These are phyloP conservation scores for Pontederia paniculata DNA, from an alignment of 176 grass and related monocot species.

Conservation along the genomic window DNA sequence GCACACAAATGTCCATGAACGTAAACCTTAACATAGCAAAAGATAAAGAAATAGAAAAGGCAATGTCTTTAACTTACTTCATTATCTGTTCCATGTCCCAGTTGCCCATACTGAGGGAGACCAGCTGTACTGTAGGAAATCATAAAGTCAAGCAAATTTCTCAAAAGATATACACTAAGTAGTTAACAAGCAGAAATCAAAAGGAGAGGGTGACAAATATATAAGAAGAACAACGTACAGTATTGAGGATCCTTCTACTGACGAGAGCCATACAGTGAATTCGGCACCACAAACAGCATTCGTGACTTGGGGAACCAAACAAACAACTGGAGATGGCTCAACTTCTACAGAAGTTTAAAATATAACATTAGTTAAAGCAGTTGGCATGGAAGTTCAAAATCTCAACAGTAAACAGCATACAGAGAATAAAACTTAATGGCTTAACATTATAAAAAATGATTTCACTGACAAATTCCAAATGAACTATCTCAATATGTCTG, in stretches of 20 bases:
- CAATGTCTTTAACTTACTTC: slow-evolving; percentile 46
- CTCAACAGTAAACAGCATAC: no score
- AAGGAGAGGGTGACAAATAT: background rate
- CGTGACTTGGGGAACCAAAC: slow-evolving; percentile 65
- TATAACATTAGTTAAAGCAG: background rate
- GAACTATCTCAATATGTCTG: no score
- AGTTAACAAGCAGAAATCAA: slow-evolving; percentile 16
- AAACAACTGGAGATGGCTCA: slow-evolving; percentile 56
- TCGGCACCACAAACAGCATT: slow-evolving; percentile 69
- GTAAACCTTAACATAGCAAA: no score
- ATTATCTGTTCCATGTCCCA: slow-evolving; percentile 96
- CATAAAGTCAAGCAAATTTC: slow-evolving; percentile 24
- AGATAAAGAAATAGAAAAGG: no score
- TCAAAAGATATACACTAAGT: background rate
- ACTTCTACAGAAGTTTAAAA: slow-evolving; percentile 47
- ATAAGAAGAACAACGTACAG: slow-evolving; percentile 39
- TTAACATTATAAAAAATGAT: no score
- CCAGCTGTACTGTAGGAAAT: slow-evolving; percentile 69
- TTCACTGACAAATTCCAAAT: no score
- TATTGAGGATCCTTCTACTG: slow-evolving; percentile 89
- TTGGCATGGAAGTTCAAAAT: no score
- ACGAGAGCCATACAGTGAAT: slow-evolving; percentile 88
- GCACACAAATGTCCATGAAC: background rate
- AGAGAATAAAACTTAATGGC: no score
- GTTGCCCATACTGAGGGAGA: slow-evolving; percentile 92